phyloP scores from a whole-genome alignment of 495 filamentous ascomycete species.

The Penicillium crystallinum region DNA sequence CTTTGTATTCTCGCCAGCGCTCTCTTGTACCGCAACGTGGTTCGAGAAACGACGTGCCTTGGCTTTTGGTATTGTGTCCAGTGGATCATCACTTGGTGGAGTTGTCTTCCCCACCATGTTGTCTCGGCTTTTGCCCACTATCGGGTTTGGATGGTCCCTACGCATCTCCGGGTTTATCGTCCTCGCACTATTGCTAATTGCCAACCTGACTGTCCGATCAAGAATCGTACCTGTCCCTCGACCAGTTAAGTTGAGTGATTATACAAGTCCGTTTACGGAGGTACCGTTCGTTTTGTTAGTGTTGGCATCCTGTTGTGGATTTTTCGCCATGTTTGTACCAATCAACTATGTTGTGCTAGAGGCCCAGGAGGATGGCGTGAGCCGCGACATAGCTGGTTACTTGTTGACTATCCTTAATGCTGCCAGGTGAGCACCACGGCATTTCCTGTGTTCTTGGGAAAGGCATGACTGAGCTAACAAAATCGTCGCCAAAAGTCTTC shows the following conservation, averaged over 20 bases:
- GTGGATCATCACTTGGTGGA: conserved; percentile 34
- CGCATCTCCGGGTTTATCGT: conserved; percentile 70
- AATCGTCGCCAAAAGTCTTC: conserved; percentile 3
- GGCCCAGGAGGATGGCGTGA: conserved; percentile 9
- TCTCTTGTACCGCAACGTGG: conserved; percentile 27
- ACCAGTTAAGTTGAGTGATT: conserved; percentile 2
- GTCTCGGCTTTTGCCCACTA: conserved; percentile 55
- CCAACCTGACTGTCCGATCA: too few relatives aligned
- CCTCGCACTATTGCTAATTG: too few relatives aligned
- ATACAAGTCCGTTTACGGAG: conserved; percentile 5
- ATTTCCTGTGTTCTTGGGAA: background rate
- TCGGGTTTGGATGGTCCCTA: conserved; percentile 78
- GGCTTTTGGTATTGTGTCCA: conserved; percentile 30
- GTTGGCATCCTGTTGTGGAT: conserved; percentile 12
- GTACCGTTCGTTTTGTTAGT: conserved; percentile 7
- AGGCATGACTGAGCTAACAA: background rate
- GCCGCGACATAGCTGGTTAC: conserved; percentile 8
- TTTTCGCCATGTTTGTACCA: conserved; percentile 15
- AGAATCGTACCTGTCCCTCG: too few relatives aligned
- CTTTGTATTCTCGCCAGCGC: conserved; percentile 29
- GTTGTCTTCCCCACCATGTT: conserved; percentile 50
- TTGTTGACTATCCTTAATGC: conserved; percentile 12
- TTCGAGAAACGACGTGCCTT: conserved; percentile 31
- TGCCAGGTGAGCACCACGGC: conserved; percentile 5
- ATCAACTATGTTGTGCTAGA: conserved; percentile 14